Percentiles rank a stretch among this genome's conserved stretches.
These are phyloP conservation scores for Coriaria nepalensis DNA, from an alignment of 306 rosid species.

Conservation along the genomic window DNA sequence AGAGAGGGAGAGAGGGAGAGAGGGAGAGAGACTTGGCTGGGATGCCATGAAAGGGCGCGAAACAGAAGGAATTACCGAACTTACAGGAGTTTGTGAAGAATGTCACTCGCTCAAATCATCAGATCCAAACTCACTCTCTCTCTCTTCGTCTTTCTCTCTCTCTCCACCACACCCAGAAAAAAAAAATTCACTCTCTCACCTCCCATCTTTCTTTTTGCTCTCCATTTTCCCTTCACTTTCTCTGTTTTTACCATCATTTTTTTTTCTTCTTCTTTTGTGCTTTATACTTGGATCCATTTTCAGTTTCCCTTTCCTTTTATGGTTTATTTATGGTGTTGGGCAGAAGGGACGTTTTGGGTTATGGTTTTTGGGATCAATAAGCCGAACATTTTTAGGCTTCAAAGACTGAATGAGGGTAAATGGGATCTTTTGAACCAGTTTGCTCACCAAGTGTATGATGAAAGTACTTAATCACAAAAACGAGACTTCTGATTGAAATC, in stretches of 20 bases:
- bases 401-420: not conserved
- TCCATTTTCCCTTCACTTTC: conserved; percentile 6
- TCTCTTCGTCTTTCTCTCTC: no score
- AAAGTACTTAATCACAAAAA: conserved; percentile 6
- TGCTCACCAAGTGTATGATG: conserved; percentile 21
- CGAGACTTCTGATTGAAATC: conserved; percentile 17
- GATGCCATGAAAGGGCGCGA: conserved; percentile 75
- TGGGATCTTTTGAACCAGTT: conserved; percentile 15
- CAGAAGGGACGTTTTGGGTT: conserved; percentile 9
- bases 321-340: conserved; percentile 1
- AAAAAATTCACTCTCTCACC: conserved; percentile 8
- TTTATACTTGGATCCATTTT: conserved; percentile 11
- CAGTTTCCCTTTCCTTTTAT: not conserved
- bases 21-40: conserved; percentile 22
- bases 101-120: conserved; percentile 38
- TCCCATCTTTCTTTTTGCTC: conserved; percentile 12
- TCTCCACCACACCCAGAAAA: conserved; percentile 14
- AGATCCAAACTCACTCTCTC: conserved; percentile 37
- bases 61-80: conserved; percentile 58
- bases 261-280: conserved; percentile 1
- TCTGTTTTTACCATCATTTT: not conserved
- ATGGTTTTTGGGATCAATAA: conserved; percentile 7
- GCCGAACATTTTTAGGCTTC: not conserved
- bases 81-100: conserved; percentile 54
- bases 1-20: conserved; percentile 7